phyloP scores from a whole-genome alignment of 306 rosid genomes.

The Astragalus glycyphyllos region DNA sequence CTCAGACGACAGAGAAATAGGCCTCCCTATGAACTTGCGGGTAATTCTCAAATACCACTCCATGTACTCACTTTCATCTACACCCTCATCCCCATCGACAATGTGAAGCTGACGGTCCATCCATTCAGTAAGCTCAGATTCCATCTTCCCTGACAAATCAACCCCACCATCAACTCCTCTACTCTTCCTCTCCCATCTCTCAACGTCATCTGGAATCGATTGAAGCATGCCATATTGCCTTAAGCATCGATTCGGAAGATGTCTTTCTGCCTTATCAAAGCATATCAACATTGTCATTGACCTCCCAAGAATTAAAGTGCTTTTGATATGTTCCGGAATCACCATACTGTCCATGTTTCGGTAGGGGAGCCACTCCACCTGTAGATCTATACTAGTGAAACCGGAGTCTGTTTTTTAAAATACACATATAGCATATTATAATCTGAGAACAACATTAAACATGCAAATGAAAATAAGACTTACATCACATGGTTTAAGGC shows the following conservation, averaged over 20 bases:
- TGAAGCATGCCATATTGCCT: constrained; percentile 92
- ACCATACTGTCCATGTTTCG: constrained; percentile 78
- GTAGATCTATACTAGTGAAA: constrained; percentile 46
- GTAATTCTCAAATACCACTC: constrained; percentile 89
- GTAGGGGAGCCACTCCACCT: constrained; percentile 99
- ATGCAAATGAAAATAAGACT: constrained; percentile 47
- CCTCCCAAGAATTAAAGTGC: constrained; percentile 75
- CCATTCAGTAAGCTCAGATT: constrained; percentile 89
- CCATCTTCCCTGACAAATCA: constrained; percentile 97
- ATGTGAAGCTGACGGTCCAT: constrained; percentile 67
- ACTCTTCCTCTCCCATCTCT: constrained; percentile 98
- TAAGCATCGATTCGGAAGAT: constrained; percentile 90
- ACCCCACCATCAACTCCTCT: constrained; percentile 99
- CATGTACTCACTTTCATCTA: constrained; percentile 85
- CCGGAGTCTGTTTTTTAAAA: constrained; percentile 29
- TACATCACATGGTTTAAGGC: constrained; percentile 82
- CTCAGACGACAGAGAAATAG: constrained; percentile 95
- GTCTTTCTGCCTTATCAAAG: constrained; percentile 99
- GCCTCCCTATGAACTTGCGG: constrained; percentile 97
- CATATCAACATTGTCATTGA: constrained; percentile 94
- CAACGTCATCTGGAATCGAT: constrained; percentile 88
- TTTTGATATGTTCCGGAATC: constrained; percentile 84
- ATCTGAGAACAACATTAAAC: constrained; percentile 2
- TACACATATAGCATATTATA: constrained; percentile 21
- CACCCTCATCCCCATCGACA: constrained; percentile 75